A percentile compares a stretch with the other conserved stretches of the same genome.
phyloP scores from a whole-genome alignment of 306 rosid species.

The Quercus berberidifolia region DNA sequence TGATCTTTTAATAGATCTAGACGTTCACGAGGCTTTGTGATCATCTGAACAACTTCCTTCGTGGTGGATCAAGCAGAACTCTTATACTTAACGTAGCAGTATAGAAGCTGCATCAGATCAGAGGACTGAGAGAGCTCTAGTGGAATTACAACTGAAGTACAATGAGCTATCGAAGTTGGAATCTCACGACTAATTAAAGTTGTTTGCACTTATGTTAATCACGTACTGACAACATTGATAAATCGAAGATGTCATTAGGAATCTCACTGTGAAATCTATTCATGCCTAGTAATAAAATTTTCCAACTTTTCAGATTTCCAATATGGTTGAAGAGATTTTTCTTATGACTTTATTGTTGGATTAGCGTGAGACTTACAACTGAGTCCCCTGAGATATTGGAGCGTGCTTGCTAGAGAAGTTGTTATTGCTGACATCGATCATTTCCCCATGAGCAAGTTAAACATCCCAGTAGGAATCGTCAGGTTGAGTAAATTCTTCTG shows the following conservation, averaged over 20 bases:
- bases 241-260: constrained; percentile 37
- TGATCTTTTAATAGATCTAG: no score
- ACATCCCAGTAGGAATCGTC: constrained; percentile 55
- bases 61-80: no score
- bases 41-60: no score
- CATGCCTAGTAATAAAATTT: constrained; percentile 42
- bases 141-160: constrained; percentile 31
- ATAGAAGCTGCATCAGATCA: constrained; percentile 16
- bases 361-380: constrained; percentile 41
- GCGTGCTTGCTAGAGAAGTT: constrained; percentile 57
- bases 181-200: constrained; percentile 36
- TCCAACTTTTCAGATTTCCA: constrained; percentile 40
- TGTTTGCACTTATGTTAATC: constrained; percentile 62
- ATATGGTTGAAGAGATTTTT: constrained; percentile 41
- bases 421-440: constrained; percentile 54
- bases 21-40: no score
- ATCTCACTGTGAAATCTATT: constrained; percentile 52
- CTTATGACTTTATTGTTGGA: constrained; percentile 57
- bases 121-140: constrained; percentile 25
- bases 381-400: constrained; percentile 25
- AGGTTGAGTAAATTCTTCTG: constrained; percentile 53
- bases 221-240: constrained; percentile 15
- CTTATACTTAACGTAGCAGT: no score
- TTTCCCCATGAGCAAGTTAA: constrained; percentile 32
- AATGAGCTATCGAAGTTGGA: constrained; percentile 37